Evolutionary conservation across 768 basidiomycete genomes (phyloP), one percentile per base, ranked within the genome.

Genomic region (Termitomyces sp.): DNA sequence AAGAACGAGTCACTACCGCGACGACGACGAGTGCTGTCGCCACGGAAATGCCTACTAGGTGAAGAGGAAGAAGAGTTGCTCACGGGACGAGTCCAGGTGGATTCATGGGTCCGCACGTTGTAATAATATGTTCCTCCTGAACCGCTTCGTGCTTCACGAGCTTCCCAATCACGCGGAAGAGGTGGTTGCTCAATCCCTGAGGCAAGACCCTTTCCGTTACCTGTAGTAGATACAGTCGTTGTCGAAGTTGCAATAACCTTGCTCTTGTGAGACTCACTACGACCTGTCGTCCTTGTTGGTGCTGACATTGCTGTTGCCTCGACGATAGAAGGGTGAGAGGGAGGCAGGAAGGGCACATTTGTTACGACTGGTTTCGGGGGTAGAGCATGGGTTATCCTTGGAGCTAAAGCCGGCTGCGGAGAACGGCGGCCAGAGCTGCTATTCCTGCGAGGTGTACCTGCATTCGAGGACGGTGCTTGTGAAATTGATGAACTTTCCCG

Each of bases 301-400:
- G 51, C 56, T 9, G 74, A 75, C 84, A 86, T 86, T 36, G 82
- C 74, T 60, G 82, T 82, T 56, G 82, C 83, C 61, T 80, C 78
- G 63, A 82, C 80, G 62, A 82, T 80, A 51, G 78, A 80, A 50
- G 81, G 76, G 58, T 82, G 77, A 66, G 83, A 79, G 44, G 80
- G 77, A 59, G 82, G 74, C 47, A 82, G 66, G 64, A 78, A 80
- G 53, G 80, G 76, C 48, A 80, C 76, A 57, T 61, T 76, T 42
- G 77, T 71, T 42, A 78, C 71, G 31, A 79, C 72, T 43, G 86
- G 86, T 67, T 88, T 88, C 3, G 86, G 81, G 18, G 86, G 86
- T 16, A 88, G 73, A 27, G 84, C 84, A 63, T 88, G 86, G n/a
- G 77, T 82, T 43, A 86, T 65, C 47, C 80, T 74, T 43, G 72